Percentiles rank a stretch among this genome's conserved stretches.
Evolutionary conservation across 768 basidiomycete species (phyloP).

Genomic region (Podaxis sp.): DNA sequence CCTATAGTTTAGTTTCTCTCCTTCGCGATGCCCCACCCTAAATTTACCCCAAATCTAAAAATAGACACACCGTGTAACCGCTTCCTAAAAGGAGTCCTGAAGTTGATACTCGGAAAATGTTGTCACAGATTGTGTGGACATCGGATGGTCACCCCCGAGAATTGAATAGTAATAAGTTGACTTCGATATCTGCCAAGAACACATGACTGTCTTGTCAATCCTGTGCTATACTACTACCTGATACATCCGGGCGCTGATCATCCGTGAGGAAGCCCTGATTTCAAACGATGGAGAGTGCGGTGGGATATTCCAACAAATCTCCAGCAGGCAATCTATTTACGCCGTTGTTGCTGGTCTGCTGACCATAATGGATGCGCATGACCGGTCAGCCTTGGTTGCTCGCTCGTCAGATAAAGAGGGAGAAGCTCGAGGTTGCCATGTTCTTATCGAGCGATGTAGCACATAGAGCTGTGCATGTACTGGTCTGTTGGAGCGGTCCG

Average conservation of each 20-base stretch:
- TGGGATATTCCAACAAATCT: not conserved
- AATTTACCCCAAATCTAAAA: not conserved
- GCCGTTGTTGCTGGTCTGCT: too few species aligned
- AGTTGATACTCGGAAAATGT: slow-evolving; percentile 3
- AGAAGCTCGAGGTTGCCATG: too few species aligned
- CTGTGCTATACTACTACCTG: not conserved
- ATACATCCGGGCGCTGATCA: not conserved
- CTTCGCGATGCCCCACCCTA: not conserved
- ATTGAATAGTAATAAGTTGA: not conserved
- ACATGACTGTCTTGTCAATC: not conserved
- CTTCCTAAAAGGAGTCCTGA: not conserved
- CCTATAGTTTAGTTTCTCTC: not conserved
- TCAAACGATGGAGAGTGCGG: not conserved
- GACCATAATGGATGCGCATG: too few species aligned
- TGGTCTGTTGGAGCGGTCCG: too few species aligned
- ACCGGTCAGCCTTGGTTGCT: too few species aligned
- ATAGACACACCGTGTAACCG: not conserved
- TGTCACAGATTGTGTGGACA: not conserved
- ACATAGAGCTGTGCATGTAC: too few species aligned
- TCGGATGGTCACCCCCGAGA: not conserved
- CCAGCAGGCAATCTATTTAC: not conserved
- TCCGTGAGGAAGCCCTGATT: not conserved
- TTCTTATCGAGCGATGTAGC: too few species aligned
- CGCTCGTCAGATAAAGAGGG: too few species aligned
- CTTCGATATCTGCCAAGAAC: not conserved